Base-by-base conservation (phyloP, 768 basidiomycete genomes). In the Saitozyma sp. region DNA sequence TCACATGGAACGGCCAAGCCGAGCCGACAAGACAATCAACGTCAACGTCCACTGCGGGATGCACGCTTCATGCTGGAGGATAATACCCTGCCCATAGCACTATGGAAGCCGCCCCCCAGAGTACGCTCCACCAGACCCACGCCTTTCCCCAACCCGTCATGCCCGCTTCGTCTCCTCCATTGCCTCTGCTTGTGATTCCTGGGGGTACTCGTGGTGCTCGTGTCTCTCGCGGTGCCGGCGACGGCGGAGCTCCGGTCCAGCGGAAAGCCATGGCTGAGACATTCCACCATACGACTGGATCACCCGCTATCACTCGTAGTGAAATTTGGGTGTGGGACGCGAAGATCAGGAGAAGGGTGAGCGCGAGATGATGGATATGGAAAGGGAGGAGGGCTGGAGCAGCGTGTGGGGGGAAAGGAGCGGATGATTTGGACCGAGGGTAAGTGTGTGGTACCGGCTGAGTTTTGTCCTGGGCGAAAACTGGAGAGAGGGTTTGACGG, bases 201-300 rank as follows among this genome's bases (percentile, higher is more conserved):
- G 11, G 10, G 6, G 29, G 29, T 29, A 29, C 29, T 29, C 29
- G 29, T 29, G 29, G 29, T 2, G 29, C 29, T 29, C 29, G 29
- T 5, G 29, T 2, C 5, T 29, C 29, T 29, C 29, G 29, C 29
- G 29, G 29, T 39, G n/a, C 43, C 37, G 48, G 9, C 20, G 10
- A 16, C 37, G 48, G 9, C 20, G 10, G 20, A 16, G 50, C 8
- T 20, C 43, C 45, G 29, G 19, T n/a, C 61, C 65, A 61, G 39
- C 41, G 42, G 41, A 86, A 66, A 42, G 89, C 73, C 17, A 92
- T 78, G 78, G 85, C 83, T 4, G 90, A 86, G n/a, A 88, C 86
- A 3, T 86, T 88, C 96, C 95, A 97, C 78, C 91, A 92, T 0
- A 86, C 81, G 52, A 89, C 81, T 0, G 95, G 95, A 78, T 92